phyloP scores from a whole-genome alignment of 805 yeast species.

The Starmerella bombi region DNA sequence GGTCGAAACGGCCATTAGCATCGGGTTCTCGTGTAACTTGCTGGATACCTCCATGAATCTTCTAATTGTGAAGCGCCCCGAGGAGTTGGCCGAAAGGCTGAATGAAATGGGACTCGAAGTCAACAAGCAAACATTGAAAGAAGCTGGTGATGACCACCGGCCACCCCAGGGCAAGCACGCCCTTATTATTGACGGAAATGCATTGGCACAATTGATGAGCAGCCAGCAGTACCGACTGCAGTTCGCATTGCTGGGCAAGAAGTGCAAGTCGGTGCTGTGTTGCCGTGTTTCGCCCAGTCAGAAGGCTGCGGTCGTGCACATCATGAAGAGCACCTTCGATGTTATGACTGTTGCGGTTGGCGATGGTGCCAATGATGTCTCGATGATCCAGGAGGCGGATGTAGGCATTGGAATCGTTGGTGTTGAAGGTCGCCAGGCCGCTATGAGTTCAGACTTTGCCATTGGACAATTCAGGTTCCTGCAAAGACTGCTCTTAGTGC shows the following conservation, averaged over 20 bases:
- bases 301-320: constrained; percentile 58
- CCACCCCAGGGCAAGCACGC: constrained; percentile 49
- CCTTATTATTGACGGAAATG: constrained; percentile 58
- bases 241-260: constrained; percentile 59
- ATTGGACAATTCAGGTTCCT: constrained; percentile 66
- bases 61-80: constrained; percentile 37
- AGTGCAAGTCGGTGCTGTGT: constrained; percentile 64
- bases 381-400: constrained; percentile 79
- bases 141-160: constrained; percentile 47
- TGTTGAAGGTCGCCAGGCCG: constrained; percentile 79
- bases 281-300: constrained; percentile 82
- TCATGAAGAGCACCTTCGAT: constrained; percentile 50
- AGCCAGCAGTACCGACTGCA: constrained; percentile 33
- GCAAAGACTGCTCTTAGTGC: constrained; percentile 53
- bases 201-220: constrained; percentile 36
- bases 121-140: constrained; percentile 33
- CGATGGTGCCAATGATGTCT: constrained; percentile 79
- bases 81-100: constrained; percentile 38
- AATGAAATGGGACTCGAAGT: constrained; percentile 29
- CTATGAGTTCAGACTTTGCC: constrained; percentile 75
- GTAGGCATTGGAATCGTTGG: constrained; percentile 82
- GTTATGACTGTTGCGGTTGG: constrained; percentile 78
- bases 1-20: constrained; percentile 78
- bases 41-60: constrained; percentile 60
- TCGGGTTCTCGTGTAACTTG: constrained; percentile 71